Evolutionary conservation across 192 early-diverging fungal genomes (phyloP).

Genomic region (Coemansia sp.): DNA sequence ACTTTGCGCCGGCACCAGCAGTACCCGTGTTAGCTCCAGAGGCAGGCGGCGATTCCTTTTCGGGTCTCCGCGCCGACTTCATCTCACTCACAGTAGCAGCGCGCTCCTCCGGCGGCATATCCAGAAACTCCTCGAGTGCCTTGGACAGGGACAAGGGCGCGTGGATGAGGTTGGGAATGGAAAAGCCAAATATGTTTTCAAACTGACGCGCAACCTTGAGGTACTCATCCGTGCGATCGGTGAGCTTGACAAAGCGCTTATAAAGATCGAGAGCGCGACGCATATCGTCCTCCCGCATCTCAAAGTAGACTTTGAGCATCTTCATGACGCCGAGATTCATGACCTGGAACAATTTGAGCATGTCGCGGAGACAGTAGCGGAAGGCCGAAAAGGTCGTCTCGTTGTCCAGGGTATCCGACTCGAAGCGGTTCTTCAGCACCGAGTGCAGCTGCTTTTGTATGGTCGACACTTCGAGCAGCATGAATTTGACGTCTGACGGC

Average conservation of each 20-base stretch:
- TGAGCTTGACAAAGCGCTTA: slow-evolving; percentile 59
- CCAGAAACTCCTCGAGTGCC: slow-evolving; percentile 56
- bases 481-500: slow-evolving; percentile 40
- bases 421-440: slow-evolving; percentile 57
- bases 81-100: slow-evolving; percentile 24
- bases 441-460: slow-evolving; percentile 58
- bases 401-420: slow-evolving; percentile 55
- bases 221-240: slow-evolving; percentile 56
- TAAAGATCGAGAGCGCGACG: slow-evolving; percentile 56
- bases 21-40: background rate
- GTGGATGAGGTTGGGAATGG: slow-evolving; percentile 54
- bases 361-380: slow-evolving; percentile 54
- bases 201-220: slow-evolving; percentile 54
- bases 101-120: slow-evolving; percentile 46
- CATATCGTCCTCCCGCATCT: slow-evolving; percentile 55
- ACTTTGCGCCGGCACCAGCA: background rate
- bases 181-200: slow-evolving; percentile 53
- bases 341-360: slow-evolving; percentile 61
- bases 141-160: slow-evolving; percentile 57
- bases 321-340: slow-evolving; percentile 62
- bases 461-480: slow-evolving; percentile 55
- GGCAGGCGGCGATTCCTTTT: slow-evolving; percentile 11
- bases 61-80: slow-evolving; percentile 20
- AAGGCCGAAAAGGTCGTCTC: slow-evolving; percentile 58
- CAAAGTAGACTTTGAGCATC: slow-evolving; percentile 62